Evolutionary conservation across 345 rosid genomes (phyloP).

Genomic region (Moricandia arvensis): DNA sequence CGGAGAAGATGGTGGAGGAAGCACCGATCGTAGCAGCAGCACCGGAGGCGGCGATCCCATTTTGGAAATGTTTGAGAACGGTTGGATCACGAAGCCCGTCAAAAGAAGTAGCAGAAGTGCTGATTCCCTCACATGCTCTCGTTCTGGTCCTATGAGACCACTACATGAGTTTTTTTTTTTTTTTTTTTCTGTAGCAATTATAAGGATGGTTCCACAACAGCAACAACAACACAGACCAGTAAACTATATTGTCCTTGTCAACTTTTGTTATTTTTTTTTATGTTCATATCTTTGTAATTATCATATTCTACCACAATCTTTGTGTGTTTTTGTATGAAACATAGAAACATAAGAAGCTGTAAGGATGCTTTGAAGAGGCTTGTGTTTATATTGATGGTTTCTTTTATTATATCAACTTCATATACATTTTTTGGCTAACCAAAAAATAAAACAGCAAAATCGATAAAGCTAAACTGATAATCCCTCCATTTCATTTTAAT

Average conservation of each 20-base stretch:
- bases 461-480: no score
- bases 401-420: no score
- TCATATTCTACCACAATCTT: neutral
- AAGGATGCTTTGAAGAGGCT: neutral
- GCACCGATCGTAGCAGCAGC: neutral
- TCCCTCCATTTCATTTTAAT: no score
- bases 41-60: constrained; percentile 39
- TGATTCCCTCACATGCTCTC: constrained; percentile 19
- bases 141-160: constrained; percentile 15
- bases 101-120: constrained; percentile 27
- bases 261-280: neutral
- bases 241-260: neutral
- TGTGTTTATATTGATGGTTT: neutral
- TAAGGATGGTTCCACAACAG: neutral
- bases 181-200: neutral
- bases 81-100: constrained; percentile 47
- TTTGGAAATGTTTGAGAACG: constrained; percentile 52
- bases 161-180: neutral
- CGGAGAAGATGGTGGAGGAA: constrained; percentile 34
- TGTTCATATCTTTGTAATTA: constrained; percentile 1
- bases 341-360: neutral
- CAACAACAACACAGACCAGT: neutral
- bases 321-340: neutral
- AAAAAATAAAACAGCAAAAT: no score
- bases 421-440: no score